Percentiles rank a stretch among this genome's conserved stretches.
phyloP scores from a whole-genome alignment of 2,329 filamentous ascomycete genomes.

The Bipolaris gigantea region DNA sequence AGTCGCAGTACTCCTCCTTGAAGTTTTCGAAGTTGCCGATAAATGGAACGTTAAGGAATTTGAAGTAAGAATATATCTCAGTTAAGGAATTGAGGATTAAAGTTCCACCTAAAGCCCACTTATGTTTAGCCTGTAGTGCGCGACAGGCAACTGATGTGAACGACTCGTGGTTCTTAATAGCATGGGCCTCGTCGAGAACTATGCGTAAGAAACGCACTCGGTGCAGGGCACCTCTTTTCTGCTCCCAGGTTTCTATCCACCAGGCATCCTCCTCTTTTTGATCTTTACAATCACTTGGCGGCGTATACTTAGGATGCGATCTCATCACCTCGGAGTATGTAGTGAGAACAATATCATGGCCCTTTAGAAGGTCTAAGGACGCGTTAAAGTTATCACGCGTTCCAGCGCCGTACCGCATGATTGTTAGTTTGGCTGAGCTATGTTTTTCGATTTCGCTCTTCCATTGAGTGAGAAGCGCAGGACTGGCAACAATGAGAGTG shows the following conservation, averaged over 20 bases:
- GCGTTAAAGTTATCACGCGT: conserved; percentile 28
- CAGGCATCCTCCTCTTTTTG: conserved; percentile 46
- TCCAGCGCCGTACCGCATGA: conserved; percentile 35
- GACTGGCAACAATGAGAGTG: conserved; percentile 50
- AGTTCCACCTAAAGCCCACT: conserved; percentile 51
- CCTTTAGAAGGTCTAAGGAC: conserved; percentile 11
- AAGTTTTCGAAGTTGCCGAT: conserved; percentile 49
- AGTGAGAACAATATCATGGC: conserved; percentile 45
- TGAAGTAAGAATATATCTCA: conserved; percentile 48
- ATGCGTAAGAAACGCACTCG: conserved; percentile 50
- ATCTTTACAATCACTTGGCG: conserved; percentile 43
- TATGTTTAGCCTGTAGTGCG: conserved; percentile 43
- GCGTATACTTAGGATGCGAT: conserved; percentile 48
- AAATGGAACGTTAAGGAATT: conserved; percentile 48
- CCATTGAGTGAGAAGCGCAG: conserved; percentile 49
- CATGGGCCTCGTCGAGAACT: conserved; percentile 61
- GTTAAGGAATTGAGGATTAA: conserved; percentile 43
- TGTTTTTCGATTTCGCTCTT: conserved; percentile 37
- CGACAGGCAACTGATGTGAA: conserved; percentile 52
- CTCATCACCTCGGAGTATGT: conserved; percentile 48
- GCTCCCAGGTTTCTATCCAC: conserved; percentile 38
- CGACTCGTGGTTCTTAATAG: conserved; percentile 55
- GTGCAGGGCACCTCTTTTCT: conserved; percentile 40
- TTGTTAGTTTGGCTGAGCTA: conserved; percentile 16
- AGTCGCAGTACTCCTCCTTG: conserved; percentile 49